Evolutionary conservation across 2,329 filamentous ascomycete genomes (phyloP).

Genomic region (Claviceps pusilla): DNA sequence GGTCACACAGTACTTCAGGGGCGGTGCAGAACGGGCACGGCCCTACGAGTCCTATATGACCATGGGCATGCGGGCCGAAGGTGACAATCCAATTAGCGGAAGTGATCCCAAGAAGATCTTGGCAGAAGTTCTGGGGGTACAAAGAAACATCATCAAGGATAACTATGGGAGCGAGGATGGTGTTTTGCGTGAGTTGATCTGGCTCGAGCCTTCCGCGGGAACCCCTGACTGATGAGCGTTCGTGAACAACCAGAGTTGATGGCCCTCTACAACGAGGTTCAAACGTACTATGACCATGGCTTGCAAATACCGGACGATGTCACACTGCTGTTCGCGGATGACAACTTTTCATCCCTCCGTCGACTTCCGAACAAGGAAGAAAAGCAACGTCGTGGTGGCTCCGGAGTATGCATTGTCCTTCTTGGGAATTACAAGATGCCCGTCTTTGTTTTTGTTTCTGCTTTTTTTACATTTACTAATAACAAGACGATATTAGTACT

Average conservation of each 20-base stretch:
- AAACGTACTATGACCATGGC: conserved; percentile 45
- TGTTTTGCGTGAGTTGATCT: conserved; percentile 21
- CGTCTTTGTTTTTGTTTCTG: not conserved
- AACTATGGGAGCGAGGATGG: conserved; percentile 31
- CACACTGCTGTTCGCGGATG: conserved; percentile 46
- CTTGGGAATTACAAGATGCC: no score
- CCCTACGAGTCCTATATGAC: conserved; percentile 45
- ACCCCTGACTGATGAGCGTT: not conserved
- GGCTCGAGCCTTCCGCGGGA: not conserved
- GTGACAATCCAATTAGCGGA: conserved; percentile 36
- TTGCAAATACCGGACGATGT: conserved; percentile 45
- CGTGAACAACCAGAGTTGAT: conserved; percentile 34
- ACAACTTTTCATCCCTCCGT: conserved; percentile 46
- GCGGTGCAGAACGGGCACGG: conserved; percentile 39
- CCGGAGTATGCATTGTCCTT: conserved; percentile 28
- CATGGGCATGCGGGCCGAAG: conserved; percentile 42
- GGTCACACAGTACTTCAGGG: conserved; percentile 41
- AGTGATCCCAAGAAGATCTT: conserved; percentile 37
- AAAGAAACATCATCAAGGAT: conserved; percentile 37
- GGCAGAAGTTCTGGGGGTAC: conserved; percentile 37
- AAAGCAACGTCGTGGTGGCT: conserved; percentile 35
- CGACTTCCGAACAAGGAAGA: conserved; percentile 40
- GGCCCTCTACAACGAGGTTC: conserved; percentile 52
- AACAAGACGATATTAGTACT: conserved; percentile 16
- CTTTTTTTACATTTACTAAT: not conserved